Conservation (phyloP, 208 protist species). For the Strigomonas culicis region DNA sequence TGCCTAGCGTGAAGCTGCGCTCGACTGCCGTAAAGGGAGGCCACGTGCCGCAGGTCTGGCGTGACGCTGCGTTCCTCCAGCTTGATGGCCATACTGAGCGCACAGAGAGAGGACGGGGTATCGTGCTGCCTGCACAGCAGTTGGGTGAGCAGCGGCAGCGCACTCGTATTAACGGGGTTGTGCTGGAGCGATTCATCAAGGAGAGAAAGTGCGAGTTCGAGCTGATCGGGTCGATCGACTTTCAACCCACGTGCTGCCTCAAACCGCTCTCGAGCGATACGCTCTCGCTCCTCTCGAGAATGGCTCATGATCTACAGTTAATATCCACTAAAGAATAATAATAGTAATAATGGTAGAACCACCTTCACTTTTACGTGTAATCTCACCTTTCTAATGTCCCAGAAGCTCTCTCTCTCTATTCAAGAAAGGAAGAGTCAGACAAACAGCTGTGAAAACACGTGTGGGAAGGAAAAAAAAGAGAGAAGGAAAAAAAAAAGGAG, state of each 20-base stretch:
- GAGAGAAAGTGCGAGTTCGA: constrained; percentile 28
- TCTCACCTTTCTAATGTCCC: too few species aligned
- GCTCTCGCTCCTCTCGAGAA: constrained; percentile 7
- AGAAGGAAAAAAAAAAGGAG: background rate
- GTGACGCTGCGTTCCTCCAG: constrained; percentile 38
- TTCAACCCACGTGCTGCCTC: constrained; percentile 22
- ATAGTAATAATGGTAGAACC: too few species aligned
- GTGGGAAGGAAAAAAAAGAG: background rate
- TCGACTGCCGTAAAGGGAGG: constrained; percentile 59
- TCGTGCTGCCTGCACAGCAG: constrained; percentile 28
- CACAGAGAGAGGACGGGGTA: constrained; percentile 37
- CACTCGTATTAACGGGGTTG: constrained; percentile 45
- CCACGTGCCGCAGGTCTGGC: constrained; percentile 38
- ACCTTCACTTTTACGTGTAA: too few species aligned
- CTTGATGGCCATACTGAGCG: constrained; percentile 72
- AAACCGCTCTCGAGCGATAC: background rate
- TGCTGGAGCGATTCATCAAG: constrained; percentile 38
- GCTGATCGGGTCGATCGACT: constrained; percentile 30
- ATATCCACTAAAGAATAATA: too few species aligned
- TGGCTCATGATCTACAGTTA: background rate
- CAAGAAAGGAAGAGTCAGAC: too few species aligned
- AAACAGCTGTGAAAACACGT: too few species aligned
- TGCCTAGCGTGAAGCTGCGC: constrained; percentile 43
- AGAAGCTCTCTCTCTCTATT: too few species aligned
- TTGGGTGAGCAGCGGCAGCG: constrained; percentile 47